Evolutionary conservation across 441 rosid species (phyloP).

Genomic region (Lepidium campestre): DNA sequence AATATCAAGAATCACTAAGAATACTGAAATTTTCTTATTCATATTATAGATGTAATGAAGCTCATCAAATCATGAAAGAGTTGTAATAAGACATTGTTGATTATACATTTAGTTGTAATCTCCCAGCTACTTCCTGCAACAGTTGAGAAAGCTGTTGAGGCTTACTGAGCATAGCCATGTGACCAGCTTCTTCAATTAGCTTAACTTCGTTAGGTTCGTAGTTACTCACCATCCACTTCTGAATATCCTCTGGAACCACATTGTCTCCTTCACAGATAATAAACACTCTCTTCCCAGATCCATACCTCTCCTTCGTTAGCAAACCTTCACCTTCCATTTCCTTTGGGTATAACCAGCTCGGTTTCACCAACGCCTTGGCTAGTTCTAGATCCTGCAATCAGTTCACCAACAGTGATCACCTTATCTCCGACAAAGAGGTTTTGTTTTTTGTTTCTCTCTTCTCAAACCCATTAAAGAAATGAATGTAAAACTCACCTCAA

Average conservation of each 20-base stretch:
- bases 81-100: background rate
- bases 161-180: conserved; percentile 37
- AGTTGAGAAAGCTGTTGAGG: conserved; percentile 29
- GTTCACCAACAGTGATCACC: conserved; percentile 27
- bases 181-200: conserved; percentile 32
- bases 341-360: conserved; percentile 33
- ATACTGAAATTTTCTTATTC: conserved; percentile 1
- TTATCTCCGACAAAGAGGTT: conserved; percentile 10
- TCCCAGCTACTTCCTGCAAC: conserved; percentile 18
- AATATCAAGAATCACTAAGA: background rate
- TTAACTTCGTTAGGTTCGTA: conserved; percentile 29
- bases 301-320: conserved; percentile 34
- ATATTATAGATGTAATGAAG: background rate
- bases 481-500: conserved; percentile 21
- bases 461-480: conserved; percentile 2
- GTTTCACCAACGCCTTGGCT: conserved; percentile 40
- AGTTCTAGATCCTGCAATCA: conserved; percentile 48
- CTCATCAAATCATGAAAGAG: background rate
- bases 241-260: conserved; percentile 33
- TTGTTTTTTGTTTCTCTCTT: background rate
- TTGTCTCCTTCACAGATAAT: conserved; percentile 34
- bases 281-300: conserved; percentile 33
- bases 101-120: conserved; percentile 14
- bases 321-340: conserved; percentile 25
- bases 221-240: conserved; percentile 40